Evolutionary conservation across 2,329 filamentous ascomycete genomes (phyloP), one percentile per base, ranked within the genome.

Genomic region (Nemania sp.): DNA sequence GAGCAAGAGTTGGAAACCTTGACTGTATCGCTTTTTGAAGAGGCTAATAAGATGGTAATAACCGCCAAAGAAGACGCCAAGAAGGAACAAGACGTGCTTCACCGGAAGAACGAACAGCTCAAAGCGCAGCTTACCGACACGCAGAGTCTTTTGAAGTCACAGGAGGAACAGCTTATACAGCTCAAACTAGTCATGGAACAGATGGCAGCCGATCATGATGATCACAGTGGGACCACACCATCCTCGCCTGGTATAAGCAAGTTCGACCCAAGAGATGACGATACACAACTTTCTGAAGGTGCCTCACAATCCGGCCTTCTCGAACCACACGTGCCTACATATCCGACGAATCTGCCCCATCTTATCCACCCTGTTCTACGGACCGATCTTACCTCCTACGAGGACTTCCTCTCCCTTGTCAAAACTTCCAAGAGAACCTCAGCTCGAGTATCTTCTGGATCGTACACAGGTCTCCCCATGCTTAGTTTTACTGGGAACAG

Each of bases 31-130:
- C 83, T 99, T n/a, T 99, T 99, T 65, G 92, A 98, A 73, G 94
- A 99, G 80, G 95, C 95, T 51, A 98, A 99, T 78, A 93, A 90
- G 82, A 98, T 99, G 94, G 95, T 99, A 54, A 91, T 94, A 42
- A 87, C 87, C 15, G 94, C 94, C 39, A 91, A 96, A 72, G 92
- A 93, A 74, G 91, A 97, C 63, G 92, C 95, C 9, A 88, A 92
- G 63, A 87, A 86, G 65, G 92, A 97, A 68, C 89, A 92, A 39
- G 92, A 97, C 67, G 83, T 84, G 4, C 80, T 93, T 43, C 88
- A 92, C 59, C 90, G 90, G 71, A 91, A 91, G 73, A 96, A 95
- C 70, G 92, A 97, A 59, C 91, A 96, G 75, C 83, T 98, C 53
- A 90, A 87, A 70, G 83, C 89, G 25, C 93, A 98, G 75, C 81